These are phyloP conservation scores for Rhizopogon vinicolor DNA, from an alignment of 768 basidiomycete genomes.

Conservation along the genomic window DNA sequence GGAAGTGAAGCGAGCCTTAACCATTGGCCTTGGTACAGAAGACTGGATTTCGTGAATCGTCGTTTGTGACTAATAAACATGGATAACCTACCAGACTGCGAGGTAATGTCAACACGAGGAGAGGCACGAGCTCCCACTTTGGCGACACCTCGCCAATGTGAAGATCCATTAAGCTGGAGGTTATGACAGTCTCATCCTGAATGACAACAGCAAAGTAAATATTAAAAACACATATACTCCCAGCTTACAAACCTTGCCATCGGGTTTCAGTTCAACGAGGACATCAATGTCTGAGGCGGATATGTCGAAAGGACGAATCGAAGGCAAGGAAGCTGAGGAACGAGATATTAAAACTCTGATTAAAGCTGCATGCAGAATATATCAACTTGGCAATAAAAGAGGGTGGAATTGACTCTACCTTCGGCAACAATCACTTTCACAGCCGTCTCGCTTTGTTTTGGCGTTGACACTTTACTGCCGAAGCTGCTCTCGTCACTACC, in stretches of 20 bases:
- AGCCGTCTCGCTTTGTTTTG: slow-evolving; percentile 34
- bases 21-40: slow-evolving; percentile 40
- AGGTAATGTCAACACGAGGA: slow-evolving; percentile 54
- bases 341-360: slow-evolving; percentile 50
- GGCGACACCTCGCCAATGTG: slow-evolving; percentile 44
- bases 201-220: neutral
- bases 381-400: neutral
- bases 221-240: slow-evolving; percentile 1
- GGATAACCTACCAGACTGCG: slow-evolving; percentile 49
- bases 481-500: slow-evolving; percentile 39
- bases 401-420: slow-evolving; percentile 21
- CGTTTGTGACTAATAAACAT: neutral
- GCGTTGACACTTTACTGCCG: slow-evolving; percentile 24
- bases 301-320: slow-evolving; percentile 49
- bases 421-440: slow-evolving; percentile 47
- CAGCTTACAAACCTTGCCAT: slow-evolving; percentile 54
- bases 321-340: slow-evolving; percentile 17
- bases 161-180: slow-evolving; percentile 59
- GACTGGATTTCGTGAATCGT: slow-evolving; percentile 28
- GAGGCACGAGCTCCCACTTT: slow-evolving; percentile 26
- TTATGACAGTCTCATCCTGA: slow-evolving; percentile 70
- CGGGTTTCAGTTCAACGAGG: slow-evolving; percentile 61
- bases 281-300: slow-evolving; percentile 58
- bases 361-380: slow-evolving; percentile 21
- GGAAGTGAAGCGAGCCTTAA: slow-evolving; percentile 69